Evolutionary conservation across 768 basidiomycete species (phyloP), one percentile per base, ranked within the genome.

Genomic region (Sporobolomyces pararoseus): DNA sequence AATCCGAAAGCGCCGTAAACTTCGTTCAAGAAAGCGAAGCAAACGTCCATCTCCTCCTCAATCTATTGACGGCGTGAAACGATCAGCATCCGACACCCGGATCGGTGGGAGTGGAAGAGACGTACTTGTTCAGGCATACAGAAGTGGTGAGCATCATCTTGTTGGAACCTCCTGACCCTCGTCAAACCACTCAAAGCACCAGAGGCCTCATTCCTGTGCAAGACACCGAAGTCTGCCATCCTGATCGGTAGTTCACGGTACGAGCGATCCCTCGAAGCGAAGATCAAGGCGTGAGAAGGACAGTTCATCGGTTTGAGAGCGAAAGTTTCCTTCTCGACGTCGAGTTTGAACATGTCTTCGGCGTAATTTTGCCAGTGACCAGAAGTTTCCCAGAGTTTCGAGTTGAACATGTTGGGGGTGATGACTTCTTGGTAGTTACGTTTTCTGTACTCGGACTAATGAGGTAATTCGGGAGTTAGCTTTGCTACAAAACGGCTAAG

Each of bases 101-200:
- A 55, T 42, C 39, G n/a, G n/a, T 42, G 34, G 16, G 23, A 6
- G 21, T 12, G 46, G 23, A 23, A 12, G 10, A 13, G 29, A 35
- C 52, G 42, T 16, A 88, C 89, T 83, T 93, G 92, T 13, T 88
- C 86, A 13, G 90, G 89, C 86, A 91, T 94, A 79, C 95, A 99
- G 83, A 99, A 99, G 63, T 98, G 89, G 79, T 99, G 96, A 0
- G 96, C 93, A 79, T 99, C 96, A 78, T 98, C 96, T 81, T 98
- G 96, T 64, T 91, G 88, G 81, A 99, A 98, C 52, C 96, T 83
- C 65, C 96, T 84, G 51, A 98, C 96, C 68, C 96, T 85, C 21
- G 92, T 94, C 75, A 98, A 80, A 13, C 96, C 96, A 19, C 90
- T 90, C 74, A 99, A 80, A 7, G 95, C 92, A 35, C 96, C 96